Base-by-base conservation (phyloP, 1,139 yeast species). In the Citeromyces hawaiiensis region DNA sequence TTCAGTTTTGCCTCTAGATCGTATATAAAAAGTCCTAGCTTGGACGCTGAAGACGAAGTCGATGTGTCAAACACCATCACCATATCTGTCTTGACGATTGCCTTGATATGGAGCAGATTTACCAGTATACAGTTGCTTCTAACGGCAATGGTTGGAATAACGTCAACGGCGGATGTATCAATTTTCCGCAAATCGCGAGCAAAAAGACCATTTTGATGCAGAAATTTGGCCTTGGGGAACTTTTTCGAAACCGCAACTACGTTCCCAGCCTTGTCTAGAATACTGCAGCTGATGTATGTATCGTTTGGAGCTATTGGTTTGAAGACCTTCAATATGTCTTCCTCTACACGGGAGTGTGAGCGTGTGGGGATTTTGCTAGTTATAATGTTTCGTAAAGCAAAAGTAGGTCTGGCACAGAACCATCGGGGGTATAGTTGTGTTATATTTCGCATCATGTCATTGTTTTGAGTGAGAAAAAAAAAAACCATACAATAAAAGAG, bases 1-100 rank as follows among this genome's bases (percentile, higher is more conserved):
- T 81, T 76, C 42, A 93, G 65, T 56, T 86, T 86, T 49, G 86
- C 77, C 51, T 88, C 97, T 42, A 93, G 61, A 57, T 93, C 98
- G 56, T 91, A 88, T 76, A 91, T 83, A 57, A 93, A 83, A 21
- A 87, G 68, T 10, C 95, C 86, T 45, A 91, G 67, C 42, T 79
- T 76, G 13, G 76, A 64, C n/a, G 78, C 80, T 1, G 68, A 80
- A 55, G 60, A 70, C 44, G 54, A 63, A 56, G 51, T 80, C 10
- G 55, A 39, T 0, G 63, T 56, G 51, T 82, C 91, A 54, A 83
- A 83, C 4, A 82, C 67, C 60, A 79, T 69, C 5, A 82, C 83
- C 44, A 62, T 61, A 48, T 81, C 78, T 16, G 72, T 65, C 49
- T 76, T 77, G 9, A 83, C 72, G 37, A 83, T 63, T 2, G 88